These are phyloP conservation scores for Phytopythium aichiense DNA, from an alignment of 352 stramenopile genomes.

Conservation along the genomic window DNA sequence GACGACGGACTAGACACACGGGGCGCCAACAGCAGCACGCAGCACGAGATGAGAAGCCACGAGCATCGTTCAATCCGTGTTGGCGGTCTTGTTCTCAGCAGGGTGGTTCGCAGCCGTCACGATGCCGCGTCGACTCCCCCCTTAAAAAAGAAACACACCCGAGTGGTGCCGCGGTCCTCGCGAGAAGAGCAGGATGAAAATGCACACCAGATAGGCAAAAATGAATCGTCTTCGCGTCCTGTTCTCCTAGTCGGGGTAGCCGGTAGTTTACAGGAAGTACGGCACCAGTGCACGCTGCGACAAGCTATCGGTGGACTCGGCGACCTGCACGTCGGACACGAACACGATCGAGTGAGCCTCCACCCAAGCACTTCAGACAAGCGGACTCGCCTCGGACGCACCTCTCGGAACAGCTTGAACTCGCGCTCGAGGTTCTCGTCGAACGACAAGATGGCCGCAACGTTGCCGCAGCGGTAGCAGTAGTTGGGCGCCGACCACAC, in stretches of 20 bases:
- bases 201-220: constrained; percentile 5
- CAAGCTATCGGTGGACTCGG: constrained; percentile 78
- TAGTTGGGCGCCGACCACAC: constrained; percentile 85
- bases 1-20: background rate
- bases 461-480: constrained; percentile 85
- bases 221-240: constrained; percentile 8
- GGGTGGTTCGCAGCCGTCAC: background rate
- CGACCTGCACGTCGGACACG: constrained; percentile 34
- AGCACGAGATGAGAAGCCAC: background rate
- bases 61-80: background rate
- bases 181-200: background rate
- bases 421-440: constrained; percentile 83
- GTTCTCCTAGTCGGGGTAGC: constrained; percentile 1
- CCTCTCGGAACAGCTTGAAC: constrained; percentile 88
- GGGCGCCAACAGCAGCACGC: background rate
- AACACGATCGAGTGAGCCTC: background rate
- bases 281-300: constrained; percentile 73
- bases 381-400: constrained; percentile 20
- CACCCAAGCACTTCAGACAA: background rate
- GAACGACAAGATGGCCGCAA: constrained; percentile 78
- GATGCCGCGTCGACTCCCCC: background rate
- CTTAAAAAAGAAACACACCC: background rate
- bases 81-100: background rate
- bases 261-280: constrained; percentile 79
- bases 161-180: background rate